Evolutionary conservation across 2,329 filamentous ascomycete genomes (phyloP).

Genomic region (Lachnellula hyalina): DNA sequence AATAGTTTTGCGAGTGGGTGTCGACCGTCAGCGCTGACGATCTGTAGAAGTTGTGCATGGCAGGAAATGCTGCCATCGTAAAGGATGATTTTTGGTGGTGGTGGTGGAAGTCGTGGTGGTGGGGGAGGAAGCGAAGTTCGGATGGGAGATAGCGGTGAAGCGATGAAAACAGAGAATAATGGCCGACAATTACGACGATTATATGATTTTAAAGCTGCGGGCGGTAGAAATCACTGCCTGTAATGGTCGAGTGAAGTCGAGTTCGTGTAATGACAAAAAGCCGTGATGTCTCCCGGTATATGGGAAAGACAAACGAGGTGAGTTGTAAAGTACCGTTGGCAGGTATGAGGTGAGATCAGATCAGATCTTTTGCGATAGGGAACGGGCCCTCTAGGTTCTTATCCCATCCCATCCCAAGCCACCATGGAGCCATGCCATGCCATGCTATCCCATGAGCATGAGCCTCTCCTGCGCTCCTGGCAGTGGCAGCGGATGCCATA

Average conservation of each 20-base stretch:
- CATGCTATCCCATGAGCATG: slow-evolving; percentile 5
- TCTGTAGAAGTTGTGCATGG: slow-evolving; percentile 31
- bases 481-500: slow-evolving; percentile 6
- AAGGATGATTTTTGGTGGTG: slow-evolving; percentile 12
- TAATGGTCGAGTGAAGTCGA: slow-evolving; percentile 10
- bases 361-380: slow-evolving; percentile 15
- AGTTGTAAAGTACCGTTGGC: slow-evolving; percentile 19
- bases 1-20: slow-evolving; percentile 43
- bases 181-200: slow-evolving; percentile 14
- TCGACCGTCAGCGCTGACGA: slow-evolving; percentile 30
- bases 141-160: slow-evolving; percentile 25
- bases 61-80: slow-evolving; percentile 28
- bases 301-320: slow-evolving; percentile 15
- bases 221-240: slow-evolving; percentile 5
- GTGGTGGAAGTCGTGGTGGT: slow-evolving; percentile 9
- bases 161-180: slow-evolving; percentile 18
- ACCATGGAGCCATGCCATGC: no score
- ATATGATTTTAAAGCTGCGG: not conserved
- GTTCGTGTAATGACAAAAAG: slow-evolving; percentile 17
- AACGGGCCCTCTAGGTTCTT: slow-evolving; percentile 25
- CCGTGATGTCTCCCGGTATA: slow-evolving; percentile 10
- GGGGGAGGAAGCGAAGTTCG: slow-evolving; percentile 24
- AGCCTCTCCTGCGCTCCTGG: slow-evolving; percentile 12
- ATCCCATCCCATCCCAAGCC: slow-evolving; percentile 14
- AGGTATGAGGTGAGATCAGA: slow-evolving; percentile 17